Conservation (phyloP, 2,329 filamentous ascomycete genomes). For the Trichothecium roseum region DNA sequence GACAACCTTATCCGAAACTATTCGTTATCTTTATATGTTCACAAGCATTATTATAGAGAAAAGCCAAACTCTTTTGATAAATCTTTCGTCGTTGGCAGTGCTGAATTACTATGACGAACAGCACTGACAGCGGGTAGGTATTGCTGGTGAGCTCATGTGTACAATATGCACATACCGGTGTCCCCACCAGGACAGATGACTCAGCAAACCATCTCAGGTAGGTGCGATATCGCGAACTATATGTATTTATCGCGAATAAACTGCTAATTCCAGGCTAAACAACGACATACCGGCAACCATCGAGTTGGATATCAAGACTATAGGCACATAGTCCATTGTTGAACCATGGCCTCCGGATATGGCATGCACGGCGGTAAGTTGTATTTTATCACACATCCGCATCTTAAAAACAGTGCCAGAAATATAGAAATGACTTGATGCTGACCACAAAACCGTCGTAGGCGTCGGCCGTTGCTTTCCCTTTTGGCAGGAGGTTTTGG, state of each 20-base stretch:
- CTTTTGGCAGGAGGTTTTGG: slow-evolving; percentile 98
- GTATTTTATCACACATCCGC: background rate
- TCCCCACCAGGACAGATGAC: background rate
- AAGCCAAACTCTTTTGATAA: too few relatives aligned
- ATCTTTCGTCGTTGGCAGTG: too few relatives aligned
- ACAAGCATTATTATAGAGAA: too few relatives aligned
- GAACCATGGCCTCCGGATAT: slow-evolving; percentile 67
- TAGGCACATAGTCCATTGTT: background rate
- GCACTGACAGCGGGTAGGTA: too few relatives aligned
- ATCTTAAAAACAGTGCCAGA: background rate
- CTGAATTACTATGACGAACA: too few relatives aligned
- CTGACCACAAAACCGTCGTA: slow-evolving; percentile 20
- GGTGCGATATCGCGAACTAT: background rate
- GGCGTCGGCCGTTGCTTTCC: slow-evolving; percentile 79
- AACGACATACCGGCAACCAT: background rate
- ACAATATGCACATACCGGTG: slow-evolving; percentile 1
- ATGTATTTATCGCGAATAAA: background rate
- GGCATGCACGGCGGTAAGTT: slow-evolving; percentile 68
- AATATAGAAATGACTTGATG: slow-evolving; percentile 3
- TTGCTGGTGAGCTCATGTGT: too few relatives aligned
- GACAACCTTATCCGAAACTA: too few relatives aligned
- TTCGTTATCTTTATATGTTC: too few relatives aligned
- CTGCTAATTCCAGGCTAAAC: background rate
- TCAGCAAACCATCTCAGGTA: background rate
- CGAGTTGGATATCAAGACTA: background rate